Percentiles rank a stretch among this genome's conserved stretches.
Evolutionary conservation across 352 stramenopile species (phyloP).

Genomic region (Blastocystis sp.): DNA sequence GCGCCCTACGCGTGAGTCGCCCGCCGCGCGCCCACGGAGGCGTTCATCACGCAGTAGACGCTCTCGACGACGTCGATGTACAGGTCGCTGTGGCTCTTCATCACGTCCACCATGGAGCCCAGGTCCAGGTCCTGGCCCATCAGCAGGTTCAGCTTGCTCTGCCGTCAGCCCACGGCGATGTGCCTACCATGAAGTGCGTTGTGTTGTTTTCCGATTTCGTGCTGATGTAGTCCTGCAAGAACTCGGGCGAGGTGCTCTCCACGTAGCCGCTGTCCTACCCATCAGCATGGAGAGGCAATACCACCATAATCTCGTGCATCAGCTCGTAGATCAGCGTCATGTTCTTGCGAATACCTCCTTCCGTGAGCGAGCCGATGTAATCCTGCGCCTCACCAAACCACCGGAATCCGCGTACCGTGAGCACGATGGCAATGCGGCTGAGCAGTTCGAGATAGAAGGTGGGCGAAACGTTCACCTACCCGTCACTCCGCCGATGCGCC

Average conservation of each 20-base stretch:
- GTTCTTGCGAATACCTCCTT: constrained; percentile 62
- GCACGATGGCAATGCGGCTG: constrained; percentile 10
- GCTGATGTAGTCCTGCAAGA: constrained; percentile 36
- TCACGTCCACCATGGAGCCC: constrained; percentile 25
- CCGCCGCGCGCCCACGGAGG: not conserved
- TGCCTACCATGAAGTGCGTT: constrained; percentile 20
- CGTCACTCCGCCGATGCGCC: not conserved
- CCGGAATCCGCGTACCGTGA: constrained; percentile 11
- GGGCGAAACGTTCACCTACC: constrained; percentile 44
- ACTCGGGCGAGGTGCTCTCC: constrained; percentile 37
- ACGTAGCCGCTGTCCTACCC: constrained; percentile 44
- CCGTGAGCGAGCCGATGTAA: constrained; percentile 59
- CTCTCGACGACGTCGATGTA: constrained; percentile 62
- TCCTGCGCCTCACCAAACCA: constrained; percentile 11
- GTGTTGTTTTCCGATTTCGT: constrained; percentile 28
- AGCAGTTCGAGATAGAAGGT: constrained; percentile 57
- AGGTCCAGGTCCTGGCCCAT: constrained; percentile 32
- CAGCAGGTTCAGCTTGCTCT: constrained; percentile 30
- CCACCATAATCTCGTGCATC: constrained; percentile 64
- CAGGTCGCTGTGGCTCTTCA: constrained; percentile 19
- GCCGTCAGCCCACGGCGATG: not conserved
- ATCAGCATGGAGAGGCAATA: not conserved
- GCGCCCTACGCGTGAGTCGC: not conserved
- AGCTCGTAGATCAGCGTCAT: constrained; percentile 56
- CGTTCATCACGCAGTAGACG: constrained; percentile 16